phyloP scores from a whole-genome alignment of 192 early-diverging fungal species.

The Coemansia sp. region DNA sequence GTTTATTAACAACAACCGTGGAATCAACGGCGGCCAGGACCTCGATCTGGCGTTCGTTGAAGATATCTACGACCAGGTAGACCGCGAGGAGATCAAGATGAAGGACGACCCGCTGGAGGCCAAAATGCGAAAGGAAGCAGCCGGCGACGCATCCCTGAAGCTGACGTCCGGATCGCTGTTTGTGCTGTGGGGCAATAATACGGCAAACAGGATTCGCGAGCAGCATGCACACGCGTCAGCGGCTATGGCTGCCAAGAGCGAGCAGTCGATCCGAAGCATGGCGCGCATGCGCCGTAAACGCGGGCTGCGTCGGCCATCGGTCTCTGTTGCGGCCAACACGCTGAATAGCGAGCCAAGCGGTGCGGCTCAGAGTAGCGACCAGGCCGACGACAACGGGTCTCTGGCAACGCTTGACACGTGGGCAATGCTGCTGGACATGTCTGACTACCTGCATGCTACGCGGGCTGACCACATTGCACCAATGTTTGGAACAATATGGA shows the following conservation, averaged over 20 bases:
- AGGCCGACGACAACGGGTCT: slow-evolving; percentile 4
- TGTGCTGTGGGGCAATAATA: slow-evolving; percentile 42
- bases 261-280: slow-evolving; percentile 65
- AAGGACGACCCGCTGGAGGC: slow-evolving; percentile 70
- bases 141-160: slow-evolving; percentile 24
- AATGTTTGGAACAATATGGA: slow-evolving; percentile 93
- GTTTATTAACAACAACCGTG: slow-evolving; percentile 90
- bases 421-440: slow-evolving; percentile 45
- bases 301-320: slow-evolving; percentile 8
- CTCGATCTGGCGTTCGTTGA: slow-evolving; percentile 69
- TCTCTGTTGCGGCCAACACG: slow-evolving; percentile 1
- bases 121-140: slow-evolving; percentile 31
- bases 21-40: slow-evolving; percentile 84
- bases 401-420: slow-evolving; percentile 28
- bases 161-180: slow-evolving; percentile 34
- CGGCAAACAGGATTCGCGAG: slow-evolving; percentile 49
- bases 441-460: slow-evolving; percentile 63
- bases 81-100: slow-evolving; percentile 84
- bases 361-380: not conserved
- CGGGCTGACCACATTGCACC: slow-evolving; percentile 84
- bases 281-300: slow-evolving; percentile 48
- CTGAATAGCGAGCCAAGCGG: not conserved
- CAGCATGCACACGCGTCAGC: slow-evolving; percentile 59
- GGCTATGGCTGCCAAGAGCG: slow-evolving; percentile 68
- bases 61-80: slow-evolving; percentile 79